These are phyloP conservation scores for Coemansia sp. DNA, from an alignment of 192 early-diverging fungal species.

Conservation along the genomic window DNA sequence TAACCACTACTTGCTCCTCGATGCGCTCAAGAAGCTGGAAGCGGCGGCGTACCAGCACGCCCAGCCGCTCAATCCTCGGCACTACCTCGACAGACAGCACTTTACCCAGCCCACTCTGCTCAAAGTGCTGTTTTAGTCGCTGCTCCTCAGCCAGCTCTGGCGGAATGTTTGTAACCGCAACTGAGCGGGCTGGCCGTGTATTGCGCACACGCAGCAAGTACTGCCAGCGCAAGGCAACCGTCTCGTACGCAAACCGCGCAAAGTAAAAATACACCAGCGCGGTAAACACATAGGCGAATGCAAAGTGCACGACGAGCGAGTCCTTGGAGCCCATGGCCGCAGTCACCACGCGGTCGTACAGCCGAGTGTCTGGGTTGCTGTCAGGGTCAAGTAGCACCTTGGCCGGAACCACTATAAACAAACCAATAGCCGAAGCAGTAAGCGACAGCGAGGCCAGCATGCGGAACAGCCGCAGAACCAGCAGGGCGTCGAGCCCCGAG, in stretches of 20 bases:
- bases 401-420: slow-evolving; percentile 39
- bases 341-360: slow-evolving; percentile 27
- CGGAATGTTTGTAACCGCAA: slow-evolving; percentile 71
- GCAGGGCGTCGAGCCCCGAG: slow-evolving; percentile 48
- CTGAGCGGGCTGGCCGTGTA: slow-evolving; percentile 58
- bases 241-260: slow-evolving; percentile 51
- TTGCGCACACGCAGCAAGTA: slow-evolving; percentile 47
- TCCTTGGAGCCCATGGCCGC: slow-evolving; percentile 40
- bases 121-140: slow-evolving; percentile 64
- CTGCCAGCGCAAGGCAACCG: slow-evolving; percentile 54
- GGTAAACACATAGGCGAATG: slow-evolving; percentile 54
- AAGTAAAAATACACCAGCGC: slow-evolving; percentile 53
- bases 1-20: slow-evolving; percentile 56
- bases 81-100: slow-evolving; percentile 67
- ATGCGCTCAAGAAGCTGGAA: slow-evolving; percentile 55
- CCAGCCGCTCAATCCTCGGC: slow-evolving; percentile 55
- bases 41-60: slow-evolving; percentile 59
- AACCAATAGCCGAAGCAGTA: slow-evolving; percentile 27
- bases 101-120: slow-evolving; percentile 51
- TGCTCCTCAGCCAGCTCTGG: slow-evolving; percentile 52
- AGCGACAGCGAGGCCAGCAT: slow-evolving; percentile 40
- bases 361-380: neutral
- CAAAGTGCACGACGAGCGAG: slow-evolving; percentile 50
- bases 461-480: slow-evolving; percentile 53
- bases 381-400: slow-evolving; percentile 35